Base-by-base conservation (phyloP, 1,284 basidiomycete species). In the Meripilus lineatus region DNA sequence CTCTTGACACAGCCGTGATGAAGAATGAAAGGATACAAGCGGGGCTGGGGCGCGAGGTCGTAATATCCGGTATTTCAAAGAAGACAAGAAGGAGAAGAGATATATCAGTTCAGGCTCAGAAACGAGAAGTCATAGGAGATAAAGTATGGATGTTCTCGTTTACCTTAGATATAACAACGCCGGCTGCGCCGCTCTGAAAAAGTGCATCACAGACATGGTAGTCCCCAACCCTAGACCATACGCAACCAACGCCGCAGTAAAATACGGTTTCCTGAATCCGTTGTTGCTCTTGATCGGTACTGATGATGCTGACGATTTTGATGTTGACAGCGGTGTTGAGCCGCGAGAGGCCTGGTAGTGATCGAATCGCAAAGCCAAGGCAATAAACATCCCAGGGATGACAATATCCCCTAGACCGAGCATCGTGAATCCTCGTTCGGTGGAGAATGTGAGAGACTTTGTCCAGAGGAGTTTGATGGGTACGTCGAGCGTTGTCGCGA, bases 381-480 rank as follows among this genome's bases (percentile, higher is more conserved):
- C 88, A 44, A 96, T 71, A 65, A 98, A 90, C 46, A 87, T 75
- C n/a, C 93, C 93, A 0, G 92, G 91, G 30, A 93, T 76, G 20
- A 95, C 90, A 45, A 95, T 81, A 60, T 93, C 91, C 23, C 95
- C 93, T 3, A 98, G 72, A 4, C 95, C 95, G 21, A 99, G 82
- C 83, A 98, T 89, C 30, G 92, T 89, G 62, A 83, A 90, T 8
- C 91, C 89, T 38, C 74, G 65, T 32, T 66, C 67, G 34, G 68
- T 64, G 23, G 72, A 70, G 51, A 85, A 79, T n/a, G 56, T 57
- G 45, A 81, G 50, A 1, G 84, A 83, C 56, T 89, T 91, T 0
- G 91, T 84, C 76, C 88, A 93, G 30, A 93, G 70, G 28, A 95
- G 69, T 66, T 95, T 95, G 68, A 95, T 96, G 11, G 95, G 95